These are phyloP conservation scores for Scolecobasidium constrictum DNA, from an alignment of 2,329 filamentous ascomycete genomes.

Conservation along the genomic window DNA sequence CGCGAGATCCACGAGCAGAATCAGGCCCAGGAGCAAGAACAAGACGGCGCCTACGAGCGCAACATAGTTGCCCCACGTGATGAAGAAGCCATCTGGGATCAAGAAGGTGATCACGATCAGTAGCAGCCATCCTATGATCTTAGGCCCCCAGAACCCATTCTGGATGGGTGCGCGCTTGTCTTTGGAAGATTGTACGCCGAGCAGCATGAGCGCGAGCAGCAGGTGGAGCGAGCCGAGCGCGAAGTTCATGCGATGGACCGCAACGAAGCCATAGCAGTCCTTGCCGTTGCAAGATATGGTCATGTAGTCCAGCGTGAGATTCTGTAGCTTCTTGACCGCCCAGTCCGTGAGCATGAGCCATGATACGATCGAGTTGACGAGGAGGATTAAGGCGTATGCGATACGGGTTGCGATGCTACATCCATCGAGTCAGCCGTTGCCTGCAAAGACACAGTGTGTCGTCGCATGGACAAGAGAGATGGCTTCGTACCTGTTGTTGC, in stretches of 20 bases:
- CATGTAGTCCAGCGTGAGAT: slow-evolving; percentile 89
- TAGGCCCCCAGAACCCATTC: slow-evolving; percentile 98
- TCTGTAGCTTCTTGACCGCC: slow-evolving; percentile 91
- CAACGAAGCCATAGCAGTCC: slow-evolving; percentile 89
- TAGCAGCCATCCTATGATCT: slow-evolving; percentile 78
- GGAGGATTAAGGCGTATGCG: slow-evolving; percentile 86
- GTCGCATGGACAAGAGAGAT: slow-evolving; percentile 8
- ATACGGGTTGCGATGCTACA: slow-evolving; percentile 91
- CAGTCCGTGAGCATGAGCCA: slow-evolving; percentile 99
- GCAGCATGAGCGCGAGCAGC: slow-evolving; percentile 69
- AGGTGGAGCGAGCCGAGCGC: slow-evolving; percentile 90
- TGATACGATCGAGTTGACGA: slow-evolving; percentile 91
- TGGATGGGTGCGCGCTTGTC: slow-evolving; percentile 81
- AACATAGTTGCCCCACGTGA: slow-evolving; percentile 92
- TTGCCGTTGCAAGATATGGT: slow-evolving; percentile 86
- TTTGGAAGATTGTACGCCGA: slow-evolving; percentile 79
- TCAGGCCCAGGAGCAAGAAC: slow-evolving; percentile 84
- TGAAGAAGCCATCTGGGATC: slow-evolving; percentile 89
- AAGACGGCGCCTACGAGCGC: slow-evolving; percentile 80
- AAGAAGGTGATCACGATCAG: slow-evolving; percentile 88
- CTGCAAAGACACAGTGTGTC: no score
- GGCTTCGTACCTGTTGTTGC: slow-evolving; percentile 71
- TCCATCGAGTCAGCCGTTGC: no score
- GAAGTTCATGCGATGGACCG: slow-evolving; percentile 96
- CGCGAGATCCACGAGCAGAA: slow-evolving; percentile 86